phyloP scores from a whole-genome alignment of 257 asterid genomes.

The Echites panduratus region DNA sequence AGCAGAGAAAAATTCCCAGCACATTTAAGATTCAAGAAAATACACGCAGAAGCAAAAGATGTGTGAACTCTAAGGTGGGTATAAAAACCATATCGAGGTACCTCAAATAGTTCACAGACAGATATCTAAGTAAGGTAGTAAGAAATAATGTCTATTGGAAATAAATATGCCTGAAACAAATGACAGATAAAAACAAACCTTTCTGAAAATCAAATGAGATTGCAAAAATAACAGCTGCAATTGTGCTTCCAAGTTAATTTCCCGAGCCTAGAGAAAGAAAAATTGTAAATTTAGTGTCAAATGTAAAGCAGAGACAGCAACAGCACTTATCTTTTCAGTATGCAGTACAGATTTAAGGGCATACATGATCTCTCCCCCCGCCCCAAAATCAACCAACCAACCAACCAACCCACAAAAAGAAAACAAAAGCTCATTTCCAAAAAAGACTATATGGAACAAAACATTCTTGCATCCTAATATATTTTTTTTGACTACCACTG shows the following conservation, averaged over 20 bases:
- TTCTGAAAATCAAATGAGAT: neutral
- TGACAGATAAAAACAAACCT: slow-evolving; percentile 7
- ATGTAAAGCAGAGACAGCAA: neutral
- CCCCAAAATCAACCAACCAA: too few relatives aligned
- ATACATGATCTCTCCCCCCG: neutral
- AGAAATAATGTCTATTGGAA: neutral
- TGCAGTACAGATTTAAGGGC: neutral
- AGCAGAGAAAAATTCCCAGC: neutral
- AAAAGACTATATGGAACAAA: neutral
- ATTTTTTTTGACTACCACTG: neutral
- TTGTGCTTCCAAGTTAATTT: neutral
- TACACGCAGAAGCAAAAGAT: neutral
- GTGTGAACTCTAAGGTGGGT: neutral
- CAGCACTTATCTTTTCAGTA: neutral
- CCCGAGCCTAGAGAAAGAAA: neutral
- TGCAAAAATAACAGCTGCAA: neutral
- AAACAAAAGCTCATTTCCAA: too few relatives aligned
- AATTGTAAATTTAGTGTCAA: neutral
- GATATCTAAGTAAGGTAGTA: neutral
- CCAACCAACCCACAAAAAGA: neutral
- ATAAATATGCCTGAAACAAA: neutral
- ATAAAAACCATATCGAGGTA: neutral
- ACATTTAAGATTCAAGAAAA: neutral
- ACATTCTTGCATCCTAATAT: neutral
- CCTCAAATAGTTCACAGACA: neutral